A percentile compares a stretch with the other conserved stretches of the same genome.
These are phyloP conservation scores for Begonia peltatifolia DNA, from an alignment of 306 rosid genomes.

Conservation along the genomic window DNA sequence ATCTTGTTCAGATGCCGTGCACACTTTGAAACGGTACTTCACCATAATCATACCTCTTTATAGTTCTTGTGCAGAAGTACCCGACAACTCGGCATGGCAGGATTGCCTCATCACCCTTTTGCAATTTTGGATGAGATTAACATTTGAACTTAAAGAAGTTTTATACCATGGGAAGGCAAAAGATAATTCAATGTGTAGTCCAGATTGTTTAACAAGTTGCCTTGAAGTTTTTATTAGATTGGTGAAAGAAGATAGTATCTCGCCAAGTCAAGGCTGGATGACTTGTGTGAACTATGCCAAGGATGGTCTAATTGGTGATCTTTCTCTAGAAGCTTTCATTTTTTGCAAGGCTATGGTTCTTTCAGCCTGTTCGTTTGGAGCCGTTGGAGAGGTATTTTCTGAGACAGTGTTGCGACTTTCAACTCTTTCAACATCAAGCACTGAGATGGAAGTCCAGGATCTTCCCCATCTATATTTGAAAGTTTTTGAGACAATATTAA, in stretches of 20 bases:
- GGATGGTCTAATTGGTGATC: conserved; percentile 47
- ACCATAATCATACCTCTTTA: conserved; percentile 43
- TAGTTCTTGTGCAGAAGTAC: conserved; percentile 39
- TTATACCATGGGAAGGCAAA: conserved; percentile 25
- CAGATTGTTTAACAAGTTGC: conserved; percentile 52
- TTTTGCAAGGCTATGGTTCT: conserved; percentile 81
- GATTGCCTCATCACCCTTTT: conserved; percentile 75
- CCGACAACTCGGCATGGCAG: conserved; percentile 90
- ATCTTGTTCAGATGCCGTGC: conserved; percentile 60
- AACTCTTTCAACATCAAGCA: conserved; percentile 24
- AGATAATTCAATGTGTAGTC: conserved; percentile 29
- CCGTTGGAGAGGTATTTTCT: conserved; percentile 67
- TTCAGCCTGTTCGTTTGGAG: conserved; percentile 85
- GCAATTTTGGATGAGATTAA: conserved; percentile 68
- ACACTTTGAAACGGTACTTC: conserved; percentile 60
- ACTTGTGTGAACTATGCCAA: conserved; percentile 43
- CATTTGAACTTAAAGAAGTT: conserved; percentile 71
- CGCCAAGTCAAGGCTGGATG: conserved; percentile 91
- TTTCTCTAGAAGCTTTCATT: conserved; percentile 34
- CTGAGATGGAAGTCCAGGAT: conserved; percentile 32
- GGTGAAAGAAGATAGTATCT: conserved; percentile 76
- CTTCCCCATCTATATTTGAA: conserved; percentile 59
- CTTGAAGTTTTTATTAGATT: conserved; percentile 62
- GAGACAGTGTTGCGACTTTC: conserved; percentile 33
- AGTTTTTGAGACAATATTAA: conserved; percentile 55